Percentiles rank a stretch among this genome's conserved stretches.
Conservation (phyloP, 345 rosid species). For the Draba incana region DNA sequence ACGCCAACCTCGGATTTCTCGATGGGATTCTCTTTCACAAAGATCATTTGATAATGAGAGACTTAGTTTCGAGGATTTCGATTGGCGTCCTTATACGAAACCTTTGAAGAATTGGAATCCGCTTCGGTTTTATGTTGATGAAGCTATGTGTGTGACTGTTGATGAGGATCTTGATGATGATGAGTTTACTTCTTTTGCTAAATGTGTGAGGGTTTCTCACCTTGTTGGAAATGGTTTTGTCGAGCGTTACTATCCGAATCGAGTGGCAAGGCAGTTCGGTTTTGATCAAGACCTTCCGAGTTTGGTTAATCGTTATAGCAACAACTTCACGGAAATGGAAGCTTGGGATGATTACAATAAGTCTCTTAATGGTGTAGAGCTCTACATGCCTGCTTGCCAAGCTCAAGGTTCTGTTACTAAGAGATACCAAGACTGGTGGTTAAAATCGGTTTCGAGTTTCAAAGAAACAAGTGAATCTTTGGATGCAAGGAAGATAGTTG, state of each 20-base stretch:
- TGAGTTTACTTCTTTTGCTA: conserved; percentile 41
- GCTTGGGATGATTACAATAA: conserved; percentile 42
- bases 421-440: conserved; percentile 59
- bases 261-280: conserved; percentile 69
- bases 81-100: conserved; percentile 54
- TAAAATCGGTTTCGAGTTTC: conserved; percentile 22
- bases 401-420: conserved; percentile 43
- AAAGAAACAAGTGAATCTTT: too few species aligned
- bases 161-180: conserved; percentile 35
- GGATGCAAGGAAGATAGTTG: too few species aligned
- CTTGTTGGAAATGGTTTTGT: conserved; percentile 50
- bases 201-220: conserved; percentile 44
- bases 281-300: conserved; percentile 58
- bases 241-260: conserved; percentile 53
- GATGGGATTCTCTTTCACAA: conserved; percentile 43
- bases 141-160: conserved; percentile 37
- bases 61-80: conserved; percentile 37
- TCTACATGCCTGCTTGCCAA: conserved; percentile 48
- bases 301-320: conserved; percentile 8
- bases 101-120: conserved; percentile 29
- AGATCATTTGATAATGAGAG: too few species aligned
- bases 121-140: conserved; percentile 36
- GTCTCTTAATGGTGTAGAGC: conserved; percentile 35
- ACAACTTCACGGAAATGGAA: conserved; percentile 13
- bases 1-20: conserved; percentile 44